Evolutionary conservation across 176 grass and related monocot genomes (phyloP), one percentile per base, ranked within the genome.

Genomic region (Dendrocalamus sinicus): DNA sequence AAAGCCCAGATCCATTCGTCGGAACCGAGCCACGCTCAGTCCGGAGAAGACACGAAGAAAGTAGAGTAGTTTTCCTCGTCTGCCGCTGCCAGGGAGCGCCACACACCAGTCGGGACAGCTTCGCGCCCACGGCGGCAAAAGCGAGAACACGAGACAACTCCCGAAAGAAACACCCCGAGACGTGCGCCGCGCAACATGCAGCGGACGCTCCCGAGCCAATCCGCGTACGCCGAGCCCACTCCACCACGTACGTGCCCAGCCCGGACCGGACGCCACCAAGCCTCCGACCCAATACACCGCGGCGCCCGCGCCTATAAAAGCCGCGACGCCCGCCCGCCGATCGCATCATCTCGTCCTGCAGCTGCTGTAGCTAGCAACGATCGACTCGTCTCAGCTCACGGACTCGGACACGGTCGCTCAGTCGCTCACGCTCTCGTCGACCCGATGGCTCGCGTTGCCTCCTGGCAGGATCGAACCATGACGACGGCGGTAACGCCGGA

Each of bases 401-500:
- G 63, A 2, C 1, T 7, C 40, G 6, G 19, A 12, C 8, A 37
- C 16, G 32, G 30, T 3, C 67, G 68, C 37, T 39, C 37, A 39
- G 37, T 39, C 4, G 20, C 9, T 14, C 37, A 30, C 12, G 61
- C 61, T 14, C 68, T 23, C n/a, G 23, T 8, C 46, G 46, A 73
- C 7, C 71, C 20, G 26, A 75, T 75, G 26, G 48, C 50, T 20
- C 50, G 10, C 26, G 72, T 12, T 6, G 15, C 24, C 7, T 74
- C 48, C 24, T 12, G 0, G 45, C 26, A 19, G 14, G 8, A 35
- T 51, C 46, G 51, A 9, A 16, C 10, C 4, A 26, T 11, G 48
- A 32, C 22, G 2, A 17, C 37, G 2, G 77, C 80, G 14, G 71
- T 77, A 16, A 41, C 88, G 4, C 89, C 81, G 5, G 85, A 88